These are phyloP conservation scores for Coniochaeta sp. DNA, from an alignment of 2,329 filamentous ascomycete species.

Conservation along the genomic window DNA sequence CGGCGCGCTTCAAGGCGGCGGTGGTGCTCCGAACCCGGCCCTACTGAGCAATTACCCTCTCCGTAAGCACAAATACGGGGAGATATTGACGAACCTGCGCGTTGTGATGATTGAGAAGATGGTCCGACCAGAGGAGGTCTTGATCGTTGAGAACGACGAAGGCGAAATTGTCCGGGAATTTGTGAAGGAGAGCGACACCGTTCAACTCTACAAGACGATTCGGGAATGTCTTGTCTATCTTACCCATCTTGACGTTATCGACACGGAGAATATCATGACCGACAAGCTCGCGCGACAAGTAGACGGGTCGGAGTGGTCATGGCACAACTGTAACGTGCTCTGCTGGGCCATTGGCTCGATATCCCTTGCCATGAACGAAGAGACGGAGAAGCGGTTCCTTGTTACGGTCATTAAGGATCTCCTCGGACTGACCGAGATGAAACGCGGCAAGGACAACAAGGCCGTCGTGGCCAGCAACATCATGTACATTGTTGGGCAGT, in stretches of 20 bases:
- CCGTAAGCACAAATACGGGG: constrained; percentile 95
- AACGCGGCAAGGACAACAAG: constrained; percentile 99
- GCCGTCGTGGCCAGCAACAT: constrained; percentile 98
- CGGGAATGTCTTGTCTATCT: constrained; percentile 95
- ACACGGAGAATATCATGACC: constrained; percentile 98
- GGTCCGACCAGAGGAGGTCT: constrained; percentile 93
- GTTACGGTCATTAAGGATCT: constrained; percentile 99
- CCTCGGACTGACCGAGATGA: constrained; percentile 95
- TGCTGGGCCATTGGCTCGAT: constrained; percentile 99
- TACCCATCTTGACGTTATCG: constrained; percentile 92
- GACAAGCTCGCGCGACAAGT: constrained; percentile 95
- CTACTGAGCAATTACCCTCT: constrained; percentile 87
- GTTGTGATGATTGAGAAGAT: constrained; percentile 99
- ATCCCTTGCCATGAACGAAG: constrained; percentile 97
- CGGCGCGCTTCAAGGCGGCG: constrained; percentile 69
- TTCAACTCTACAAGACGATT: constrained; percentile 98
- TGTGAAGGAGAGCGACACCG: constrained; percentile 98
- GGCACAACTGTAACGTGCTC: constrained; percentile 98
- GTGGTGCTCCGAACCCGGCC: constrained; percentile 77
- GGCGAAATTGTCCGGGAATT: constrained; percentile 98
- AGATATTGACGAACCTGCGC: constrained; percentile 86
- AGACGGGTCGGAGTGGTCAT: constrained; percentile 94
- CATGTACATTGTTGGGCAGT: constrained; percentile 99
- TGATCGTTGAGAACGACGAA: constrained; percentile 99
- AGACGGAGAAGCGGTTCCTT: constrained; percentile 96